These are phyloP conservation scores for Penicillium flavigenum DNA, from an alignment of 495 filamentous ascomycete genomes.

Conservation along the genomic window DNA sequence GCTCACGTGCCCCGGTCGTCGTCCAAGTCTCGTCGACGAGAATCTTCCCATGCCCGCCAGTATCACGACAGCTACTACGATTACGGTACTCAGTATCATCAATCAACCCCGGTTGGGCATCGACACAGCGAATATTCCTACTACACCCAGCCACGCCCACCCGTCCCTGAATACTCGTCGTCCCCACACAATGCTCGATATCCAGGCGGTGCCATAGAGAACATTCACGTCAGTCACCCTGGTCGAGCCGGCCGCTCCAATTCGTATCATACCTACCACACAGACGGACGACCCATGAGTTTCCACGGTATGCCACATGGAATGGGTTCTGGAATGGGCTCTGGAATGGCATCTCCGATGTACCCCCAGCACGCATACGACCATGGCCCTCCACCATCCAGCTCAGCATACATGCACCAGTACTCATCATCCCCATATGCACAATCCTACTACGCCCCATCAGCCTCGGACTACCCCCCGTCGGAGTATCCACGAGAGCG, in stretches of 20 bases:
- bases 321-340: conserved; percentile 19
- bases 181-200: conserved; percentile 34
- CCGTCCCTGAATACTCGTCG: conserved; percentile 36
- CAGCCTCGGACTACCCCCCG: conserved; percentile 27
- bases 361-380: conserved; percentile 37
- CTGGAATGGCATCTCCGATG: conserved; percentile 24
- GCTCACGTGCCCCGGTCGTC: conserved; percentile 35
- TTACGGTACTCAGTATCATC: conserved; percentile 33
- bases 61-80: conserved; percentile 37
- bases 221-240: conserved; percentile 30
- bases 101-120: conserved; percentile 35
- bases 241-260: conserved; percentile 33
- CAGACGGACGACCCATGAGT: conserved; percentile 43
- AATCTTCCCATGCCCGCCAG: conserved; percentile 31
- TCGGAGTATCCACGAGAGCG: conserved; percentile 33
- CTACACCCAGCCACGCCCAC: conserved; percentile 27
- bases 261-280: conserved; percentile 39
- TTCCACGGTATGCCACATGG: conserved; percentile 41
- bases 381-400: conserved; percentile 37
- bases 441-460: conserved; percentile 26
- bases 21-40: conserved; percentile 38
- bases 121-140: conserved; percentile 32
- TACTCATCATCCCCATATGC: conserved; percentile 36
- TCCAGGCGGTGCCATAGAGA: conserved; percentile 23
- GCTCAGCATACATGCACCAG: conserved; percentile 37